Evolutionary conservation across 345 rosid species (phyloP).

Genomic region (Dipteronia sinensis): DNA sequence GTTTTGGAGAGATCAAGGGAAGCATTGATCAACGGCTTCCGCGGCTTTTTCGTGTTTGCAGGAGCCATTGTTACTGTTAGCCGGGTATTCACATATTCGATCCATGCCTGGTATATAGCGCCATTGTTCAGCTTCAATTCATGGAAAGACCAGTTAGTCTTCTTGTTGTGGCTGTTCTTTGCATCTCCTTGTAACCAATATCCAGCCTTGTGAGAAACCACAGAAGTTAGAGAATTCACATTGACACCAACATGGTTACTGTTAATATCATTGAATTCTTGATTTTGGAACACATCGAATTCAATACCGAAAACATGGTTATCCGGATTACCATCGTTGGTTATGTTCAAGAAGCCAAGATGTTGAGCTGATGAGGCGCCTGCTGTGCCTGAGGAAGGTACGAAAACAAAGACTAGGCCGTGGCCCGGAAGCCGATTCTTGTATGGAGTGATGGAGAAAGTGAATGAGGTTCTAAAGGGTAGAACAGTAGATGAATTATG

Average conservation of each 20-base stretch:
- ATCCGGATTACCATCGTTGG: slow-evolving; percentile 27
- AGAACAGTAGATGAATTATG: slow-evolving; percentile 12
- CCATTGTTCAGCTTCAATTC: slow-evolving; percentile 38
- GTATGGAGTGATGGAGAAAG: slow-evolving; percentile 37
- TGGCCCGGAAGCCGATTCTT: slow-evolving; percentile 25
- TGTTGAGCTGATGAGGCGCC: slow-evolving; percentile 30
- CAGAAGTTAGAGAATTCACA: slow-evolving; percentile 34
- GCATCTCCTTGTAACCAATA: slow-evolving; percentile 30
- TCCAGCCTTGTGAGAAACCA: slow-evolving; percentile 35
- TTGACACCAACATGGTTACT: slow-evolving; percentile 49
- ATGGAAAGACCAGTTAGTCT: slow-evolving; percentile 28
- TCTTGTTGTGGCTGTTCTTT: background rate
- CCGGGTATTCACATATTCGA: slow-evolving; percentile 27
- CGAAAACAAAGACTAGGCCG: slow-evolving; percentile 31
- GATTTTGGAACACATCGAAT: slow-evolving; percentile 33
- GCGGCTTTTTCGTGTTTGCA: slow-evolving; percentile 28
- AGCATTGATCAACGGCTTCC: slow-evolving; percentile 33
- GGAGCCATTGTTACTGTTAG: slow-evolving; percentile 29
- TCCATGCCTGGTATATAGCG: slow-evolving; percentile 36
- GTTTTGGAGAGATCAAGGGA: slow-evolving; percentile 30
- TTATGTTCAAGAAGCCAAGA: slow-evolving; percentile 36
- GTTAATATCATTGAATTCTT: slow-evolving; percentile 27
- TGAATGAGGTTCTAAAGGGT: slow-evolving; percentile 36
- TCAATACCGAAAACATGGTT: slow-evolving; percentile 37
- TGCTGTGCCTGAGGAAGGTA: slow-evolving; percentile 18